Evolutionary conservation across 768 basidiomycete species (phyloP), one percentile per base, ranked within the genome.

Genomic region (Tremella fuciformis): DNA sequence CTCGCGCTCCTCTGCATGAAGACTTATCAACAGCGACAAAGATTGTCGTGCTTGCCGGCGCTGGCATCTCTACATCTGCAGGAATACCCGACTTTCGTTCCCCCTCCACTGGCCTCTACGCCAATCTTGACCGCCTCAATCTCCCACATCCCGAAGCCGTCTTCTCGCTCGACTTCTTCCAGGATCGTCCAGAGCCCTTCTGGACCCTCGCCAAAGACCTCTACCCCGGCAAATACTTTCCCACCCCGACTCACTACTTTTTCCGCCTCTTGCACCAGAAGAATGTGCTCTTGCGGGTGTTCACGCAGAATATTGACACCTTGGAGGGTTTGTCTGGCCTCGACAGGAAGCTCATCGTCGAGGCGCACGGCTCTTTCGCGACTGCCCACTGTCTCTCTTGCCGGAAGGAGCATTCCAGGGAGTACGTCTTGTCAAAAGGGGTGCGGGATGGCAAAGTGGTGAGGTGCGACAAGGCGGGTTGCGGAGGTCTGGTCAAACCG

Each of bases 341-440:
- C 0, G 85, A 88, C 0, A 81, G 76, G 0, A 77, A 83, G 29
- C 85, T 85, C 73, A 85, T 98, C 60, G 82, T 98, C 49, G 94
- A 98, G 78, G 96, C 96, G 0, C 96, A 99, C 70, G 96, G 94
- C 2, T 92, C 89, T 65, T 99, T 98, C 65, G 94, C 94, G 0
- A 78, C 81, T 1, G 89, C 94, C 55, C 81, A 84, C 52, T 99
- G 96, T 65, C 84, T 97, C 15, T 79, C 84, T 7, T 99, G 96
- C 74, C 62, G 80, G 46, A 69, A 73, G 1, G 70, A 80, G 0
- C 90, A 82, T 61, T 84, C 85, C 40, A 83, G 82, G 50, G 83
- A 82, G 6, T 83, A 84, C 70, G 90, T 74, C 18, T 50, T 98
- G 81, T 83, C 82, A 71, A 75, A 79, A 15, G 80, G 82, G 4